phyloP scores from a whole-genome alignment of 2,329 filamentous ascomycete species.

The Macrophomina tecta region DNA sequence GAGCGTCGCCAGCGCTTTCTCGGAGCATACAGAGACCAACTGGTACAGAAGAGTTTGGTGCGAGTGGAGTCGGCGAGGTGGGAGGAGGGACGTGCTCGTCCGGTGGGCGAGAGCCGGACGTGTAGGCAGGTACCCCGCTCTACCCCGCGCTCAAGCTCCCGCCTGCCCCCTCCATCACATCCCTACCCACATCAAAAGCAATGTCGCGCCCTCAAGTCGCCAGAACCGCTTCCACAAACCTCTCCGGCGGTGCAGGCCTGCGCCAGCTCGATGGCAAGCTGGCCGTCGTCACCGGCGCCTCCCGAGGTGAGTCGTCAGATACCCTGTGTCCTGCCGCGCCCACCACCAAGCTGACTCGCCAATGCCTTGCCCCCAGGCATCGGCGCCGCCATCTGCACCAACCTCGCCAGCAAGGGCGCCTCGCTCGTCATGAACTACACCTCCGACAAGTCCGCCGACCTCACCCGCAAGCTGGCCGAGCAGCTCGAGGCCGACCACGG shows the following conservation, averaged over 20 bases:
- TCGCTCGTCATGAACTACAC: slow-evolving; percentile 75
- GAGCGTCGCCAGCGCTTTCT: no score
- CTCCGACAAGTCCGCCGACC: slow-evolving; percentile 63
- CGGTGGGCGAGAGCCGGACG: neutral
- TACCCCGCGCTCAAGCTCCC: neutral
- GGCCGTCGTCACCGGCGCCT: slow-evolving; percentile 79
- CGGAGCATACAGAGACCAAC: no score
- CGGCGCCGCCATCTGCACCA: slow-evolving; percentile 69
- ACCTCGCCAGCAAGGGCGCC: slow-evolving; percentile 74
- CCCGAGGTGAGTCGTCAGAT: slow-evolving; percentile 64
- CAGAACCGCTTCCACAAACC: slow-evolving; percentile 49
- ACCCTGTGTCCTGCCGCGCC: neutral
- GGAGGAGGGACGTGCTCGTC: neutral
- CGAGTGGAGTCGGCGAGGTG: neutral
- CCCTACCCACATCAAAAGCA: neutral
- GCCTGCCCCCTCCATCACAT: neutral
- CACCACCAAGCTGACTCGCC: slow-evolving; percentile 15
- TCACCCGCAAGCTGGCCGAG: slow-evolving; percentile 60
- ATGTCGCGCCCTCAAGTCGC: slow-evolving; percentile 48
- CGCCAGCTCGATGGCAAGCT: slow-evolving; percentile 70
- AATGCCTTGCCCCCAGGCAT: slow-evolving; percentile 65
- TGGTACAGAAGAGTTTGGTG: neutral
- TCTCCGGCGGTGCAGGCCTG: slow-evolving; percentile 38
- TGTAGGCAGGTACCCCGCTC: neutral
- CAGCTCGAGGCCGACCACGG: slow-evolving; percentile 63